Evolutionary conservation across 1,139 yeast genomes (phyloP), one percentile per base, ranked within the genome.

Genomic region (Eremothecium gossypii): DNA sequence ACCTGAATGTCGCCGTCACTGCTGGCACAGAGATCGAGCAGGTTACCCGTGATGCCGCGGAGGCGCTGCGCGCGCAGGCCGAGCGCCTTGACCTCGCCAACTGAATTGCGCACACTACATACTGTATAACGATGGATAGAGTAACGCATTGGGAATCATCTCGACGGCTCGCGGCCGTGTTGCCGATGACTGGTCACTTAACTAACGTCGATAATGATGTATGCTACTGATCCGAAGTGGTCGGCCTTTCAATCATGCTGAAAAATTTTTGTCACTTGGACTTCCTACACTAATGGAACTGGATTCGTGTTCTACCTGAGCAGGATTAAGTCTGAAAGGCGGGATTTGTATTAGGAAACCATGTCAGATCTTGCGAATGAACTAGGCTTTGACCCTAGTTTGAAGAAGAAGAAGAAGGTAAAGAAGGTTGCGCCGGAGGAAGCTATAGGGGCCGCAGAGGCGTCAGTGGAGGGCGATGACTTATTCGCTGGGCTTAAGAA

Each of bases 381-480:
- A 54, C 70, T 81, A 63, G 89, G 86, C 48, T 81, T 82, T 62
- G 93, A 83, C 64, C 84, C 86, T 46, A 65, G 77, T 33, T 70
- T 80, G 61, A 85, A 85, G 74, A 85, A 85, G 74, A 86, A 86
- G 79, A 85, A 84, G 87, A 82, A 83, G 78, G 67, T 39, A 52
- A 61, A 53, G 63, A 63, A 48, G 57, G 63, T 58, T 27, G 69
- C 61, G 27, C 58, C 69, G 33, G 65, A 61, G 33, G 62, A 53
- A 57, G 47, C 59, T 56, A 48, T 66, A 35, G 57, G 49, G 14
- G 45, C 51, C 17, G 51, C 41, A 54, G 51, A 50, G 35, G 35
- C 54, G 7, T 57, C 59, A 20, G 55, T 45, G 7, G 44, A 51
- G 45, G 63, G 53, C 42, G 68, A 64, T 42, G 71, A 71, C 42